Base-by-base conservation (phyloP, 768 basidiomycete species). In the Leccinellum albellum region DNA sequence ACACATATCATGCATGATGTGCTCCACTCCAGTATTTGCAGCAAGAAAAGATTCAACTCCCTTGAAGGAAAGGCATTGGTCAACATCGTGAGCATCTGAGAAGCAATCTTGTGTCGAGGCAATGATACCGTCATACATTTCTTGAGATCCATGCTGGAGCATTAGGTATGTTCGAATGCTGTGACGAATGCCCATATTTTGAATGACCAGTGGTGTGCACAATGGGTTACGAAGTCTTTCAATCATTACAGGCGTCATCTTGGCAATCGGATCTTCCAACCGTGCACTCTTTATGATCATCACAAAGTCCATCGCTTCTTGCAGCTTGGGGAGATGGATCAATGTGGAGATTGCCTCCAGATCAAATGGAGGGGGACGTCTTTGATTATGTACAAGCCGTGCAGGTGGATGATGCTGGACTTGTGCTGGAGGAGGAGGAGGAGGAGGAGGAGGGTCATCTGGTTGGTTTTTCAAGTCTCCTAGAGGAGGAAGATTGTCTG, bases 1-100 rank as follows among this genome's bases (percentile, higher is more conserved):
- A 42, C 79, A 82, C 77, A 81, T 81, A 54, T 80, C 70, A 6
- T 71, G 51, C 0, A 50, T 9, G 1, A 80, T 49, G 0, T 74
- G 56, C 10, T 70, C 57, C 8, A 82, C 63, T 0, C 80, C 75
- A 1, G 57, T 59, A 17, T 53, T 13, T 0, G 4, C 51, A 0
- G 17, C 3, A 10, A 58, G 46, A 15, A 60, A 53, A 6, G 44
- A 59, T 8, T 67, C 28, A 1, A 64, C 56, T 1, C n/a, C 5
- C 26, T 55, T 14, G 29, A 64, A 64, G 4, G 21, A 50, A 21
- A 44, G 35, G 35, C 35, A 13, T 13, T 17, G 9, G 35, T 17
- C 17, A 6, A 17, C 35, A 6, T 35, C 35, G 5, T 13, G 17
- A 35, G 12, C 35, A 13, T 35, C 35, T 28, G 28, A 9, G 17